Evolutionary conservation across 2,329 filamentous ascomycete genomes (phyloP).

Genomic region (Cordyceps pruinosa): DNA sequence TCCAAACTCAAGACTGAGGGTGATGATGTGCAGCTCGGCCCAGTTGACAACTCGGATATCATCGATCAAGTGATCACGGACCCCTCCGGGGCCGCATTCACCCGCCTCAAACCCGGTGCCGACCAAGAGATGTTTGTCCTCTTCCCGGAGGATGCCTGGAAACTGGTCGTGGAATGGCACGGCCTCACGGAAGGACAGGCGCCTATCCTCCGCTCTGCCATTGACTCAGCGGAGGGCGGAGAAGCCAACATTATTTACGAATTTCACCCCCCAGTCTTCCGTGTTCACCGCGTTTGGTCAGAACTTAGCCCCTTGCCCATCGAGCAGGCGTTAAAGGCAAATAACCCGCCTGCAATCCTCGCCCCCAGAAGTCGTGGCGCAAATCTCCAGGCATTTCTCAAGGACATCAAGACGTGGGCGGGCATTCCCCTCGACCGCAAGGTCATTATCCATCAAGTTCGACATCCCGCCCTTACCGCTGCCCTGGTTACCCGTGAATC

Average conservation of each 20-base stretch:
- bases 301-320: conserved; percentile 49
- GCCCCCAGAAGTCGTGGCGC: conserved; percentile 66
- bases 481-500: conserved; percentile 29
- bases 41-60: conserved; percentile 82
- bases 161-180: conserved; percentile 75
- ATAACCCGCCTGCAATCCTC: conserved; percentile 53
- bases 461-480: conserved; percentile 28
- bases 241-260: conserved; percentile 70
- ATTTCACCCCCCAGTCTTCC: conserved; percentile 76
- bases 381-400: conserved; percentile 68
- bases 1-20: conserved; percentile 51
- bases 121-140: conserved; percentile 67
- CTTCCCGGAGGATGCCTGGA: conserved; percentile 74
- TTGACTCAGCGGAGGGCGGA: conserved; percentile 62
- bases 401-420: conserved; percentile 60
- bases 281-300: conserved; percentile 70
- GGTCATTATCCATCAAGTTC: conserved; percentile 68
- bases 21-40: conserved; percentile 59
- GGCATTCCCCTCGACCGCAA: conserved; percentile 64
- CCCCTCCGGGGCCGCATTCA: conserved; percentile 49
- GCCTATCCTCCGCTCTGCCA: conserved; percentile 67
- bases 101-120: conserved; percentile 65
- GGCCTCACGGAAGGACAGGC: conserved; percentile 63
- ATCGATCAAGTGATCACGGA: conserved; percentile 55
- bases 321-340: conserved; percentile 54